Evolutionary conservation across 495 filamentous ascomycete species (phyloP), one percentile per base, ranked within the genome.

Genomic region (Lentithecium fluviatile): DNA sequence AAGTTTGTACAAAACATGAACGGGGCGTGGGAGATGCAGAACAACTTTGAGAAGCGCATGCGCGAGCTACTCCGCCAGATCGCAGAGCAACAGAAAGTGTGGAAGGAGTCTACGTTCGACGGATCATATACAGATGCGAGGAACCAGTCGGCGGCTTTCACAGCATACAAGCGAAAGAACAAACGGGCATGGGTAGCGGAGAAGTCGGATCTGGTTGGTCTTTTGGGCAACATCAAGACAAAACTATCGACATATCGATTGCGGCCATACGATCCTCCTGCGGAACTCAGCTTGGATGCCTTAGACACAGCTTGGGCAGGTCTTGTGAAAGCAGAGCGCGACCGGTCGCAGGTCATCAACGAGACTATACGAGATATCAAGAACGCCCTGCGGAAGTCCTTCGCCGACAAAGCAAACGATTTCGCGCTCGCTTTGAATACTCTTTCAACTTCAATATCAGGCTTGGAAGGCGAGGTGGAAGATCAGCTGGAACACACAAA

Each of bases 1-100:
- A 98, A 98, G 77, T 98, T 98, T 66, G 89, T 97, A 45, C 90
- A 88, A 70, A 96, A 94, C 69, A 97, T 97, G 94, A 91, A 96
- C 64, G 94, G 93, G n/a, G 91, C 94, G 2, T 97, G 95, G 94
- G 91, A 95, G 70, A 98, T 98, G 94, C 91, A 98, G 74, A 94
- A 88, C 70, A 87, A 86, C 13, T 98, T 90, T 69, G 94, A 98
- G 82, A 80, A 84, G 67, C 82, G 93, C 45, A 94, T 97, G 89
- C 80, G 81, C 29, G 88, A 85, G 54, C 75, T 98, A 8, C 76
- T 97, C 49, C 78, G 82, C 59, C 79, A 86, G 61, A 92, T 97
- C 64, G 78, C 77, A 7, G 80, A 80, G 45, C 90, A 95, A 72
- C 78, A 84, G 47, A 76, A 86, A 47, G 72, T 77, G 56, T 97